phyloP scores from a whole-genome alignment of 2,329 filamentous ascomycete species.

The Cladosporium sp. region DNA sequence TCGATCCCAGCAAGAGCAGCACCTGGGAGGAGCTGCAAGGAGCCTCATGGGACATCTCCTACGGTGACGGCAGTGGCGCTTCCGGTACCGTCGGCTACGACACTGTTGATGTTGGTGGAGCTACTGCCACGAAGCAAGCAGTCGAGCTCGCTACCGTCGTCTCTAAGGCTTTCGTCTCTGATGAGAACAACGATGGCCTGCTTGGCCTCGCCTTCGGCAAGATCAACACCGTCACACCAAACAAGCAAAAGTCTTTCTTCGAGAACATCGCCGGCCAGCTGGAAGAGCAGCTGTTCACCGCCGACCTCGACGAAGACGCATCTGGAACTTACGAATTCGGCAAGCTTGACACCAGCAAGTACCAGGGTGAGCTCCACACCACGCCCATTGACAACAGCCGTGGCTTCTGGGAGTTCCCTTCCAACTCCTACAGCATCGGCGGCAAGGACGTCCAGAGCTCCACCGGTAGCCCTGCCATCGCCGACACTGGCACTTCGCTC shows the following conservation, averaged over 20 bases:
- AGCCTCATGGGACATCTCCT: slow-evolving; percentile 63
- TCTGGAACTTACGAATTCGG: slow-evolving; percentile 73
- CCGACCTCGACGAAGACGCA: slow-evolving; percentile 58
- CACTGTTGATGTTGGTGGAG: slow-evolving; percentile 66
- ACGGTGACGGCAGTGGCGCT: slow-evolving; percentile 67
- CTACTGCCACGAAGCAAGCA: slow-evolving; percentile 61
- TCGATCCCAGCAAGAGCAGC: slow-evolving; percentile 53
- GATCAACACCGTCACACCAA: slow-evolving; percentile 65
- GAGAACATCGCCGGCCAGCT: slow-evolving; percentile 66
- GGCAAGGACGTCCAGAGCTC: slow-evolving; percentile 57
- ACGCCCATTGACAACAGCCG: slow-evolving; percentile 59
- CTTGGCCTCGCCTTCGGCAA: slow-evolving; percentile 67
- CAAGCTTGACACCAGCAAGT: slow-evolving; percentile 63
- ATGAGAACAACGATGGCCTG: slow-evolving; percentile 66
- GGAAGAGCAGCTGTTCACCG: slow-evolving; percentile 68
- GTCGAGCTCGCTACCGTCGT: slow-evolving; percentile 65
- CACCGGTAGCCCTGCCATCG: slow-evolving; percentile 45
- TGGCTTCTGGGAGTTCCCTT: slow-evolving; percentile 71
- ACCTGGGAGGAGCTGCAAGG: slow-evolving; percentile 53
- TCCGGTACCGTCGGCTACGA: slow-evolving; percentile 68
- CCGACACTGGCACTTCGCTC: slow-evolving; percentile 62
- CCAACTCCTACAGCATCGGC: slow-evolving; percentile 58
- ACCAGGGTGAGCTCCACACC: slow-evolving; percentile 63
- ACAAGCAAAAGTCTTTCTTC: slow-evolving; percentile 70
- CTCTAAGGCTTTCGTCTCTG: slow-evolving; percentile 58